A percentile compares a stretch with the other conserved stretches of the same genome.
Conservation (phyloP, 805 yeast species). For the Nakazawaea laoshanensis region DNA sequence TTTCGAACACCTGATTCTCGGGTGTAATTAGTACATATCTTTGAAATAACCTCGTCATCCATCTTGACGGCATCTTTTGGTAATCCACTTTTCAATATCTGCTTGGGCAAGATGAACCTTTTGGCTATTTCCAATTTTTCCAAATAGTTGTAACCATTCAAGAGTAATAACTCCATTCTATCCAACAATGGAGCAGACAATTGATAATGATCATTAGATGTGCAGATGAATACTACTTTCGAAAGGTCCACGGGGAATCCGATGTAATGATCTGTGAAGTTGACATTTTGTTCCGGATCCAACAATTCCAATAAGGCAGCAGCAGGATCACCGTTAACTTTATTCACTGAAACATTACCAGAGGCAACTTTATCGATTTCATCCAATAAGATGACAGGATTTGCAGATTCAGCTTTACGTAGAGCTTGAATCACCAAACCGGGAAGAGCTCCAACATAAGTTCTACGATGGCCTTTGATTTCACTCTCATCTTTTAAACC, state of each 20-base stretch:
- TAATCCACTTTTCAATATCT: constrained; percentile 60
- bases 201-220: constrained; percentile 70
- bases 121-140: constrained; percentile 71
- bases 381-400: constrained; percentile 76
- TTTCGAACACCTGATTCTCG: constrained; percentile 83
- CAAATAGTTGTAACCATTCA: constrained; percentile 70
- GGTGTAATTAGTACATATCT: constrained; percentile 61
- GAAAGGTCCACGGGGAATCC: constrained; percentile 84
- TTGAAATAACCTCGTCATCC: constrained; percentile 45
- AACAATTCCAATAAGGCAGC: constrained; percentile 83
- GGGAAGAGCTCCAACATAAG: constrained; percentile 90
- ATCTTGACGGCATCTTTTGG: constrained; percentile 33
- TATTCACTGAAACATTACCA: constrained; percentile 29
- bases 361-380: constrained; percentile 78
- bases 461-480: constrained; percentile 83
- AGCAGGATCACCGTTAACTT: constrained; percentile 76
- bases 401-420: constrained; percentile 67
- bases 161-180: constrained; percentile 73
- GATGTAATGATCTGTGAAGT: constrained; percentile 74
- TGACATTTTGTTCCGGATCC: constrained; percentile 81
- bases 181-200: constrained; percentile 74
- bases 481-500: constrained; percentile 88
- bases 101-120: constrained; percentile 67
- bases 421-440: constrained; percentile 73
- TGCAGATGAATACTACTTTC: constrained; percentile 73